These are phyloP conservation scores for Raddia guianensis DNA, from an alignment of 176 grass and related monocot genomes.

Conservation along the genomic window DNA sequence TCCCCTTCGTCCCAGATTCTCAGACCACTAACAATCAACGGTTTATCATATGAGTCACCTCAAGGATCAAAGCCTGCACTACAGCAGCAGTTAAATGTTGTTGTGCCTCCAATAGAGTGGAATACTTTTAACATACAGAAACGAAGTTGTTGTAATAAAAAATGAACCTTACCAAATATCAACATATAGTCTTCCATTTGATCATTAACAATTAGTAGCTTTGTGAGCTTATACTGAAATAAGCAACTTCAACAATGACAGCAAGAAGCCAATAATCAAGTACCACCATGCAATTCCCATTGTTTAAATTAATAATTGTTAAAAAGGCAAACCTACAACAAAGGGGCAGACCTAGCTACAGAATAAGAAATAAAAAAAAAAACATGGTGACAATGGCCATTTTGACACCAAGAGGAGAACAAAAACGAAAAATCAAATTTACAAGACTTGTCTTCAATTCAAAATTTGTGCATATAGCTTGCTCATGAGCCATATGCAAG, in stretches of 20 bases:
- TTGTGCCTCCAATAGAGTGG: constrained; percentile 8
- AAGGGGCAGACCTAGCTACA: constrained; percentile 24
- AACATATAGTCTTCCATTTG: neutral
- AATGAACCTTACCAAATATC: constrained; percentile 5
- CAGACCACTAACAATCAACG: neutral
- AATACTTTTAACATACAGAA: constrained; percentile 10
- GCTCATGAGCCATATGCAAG: constrained; percentile 43
- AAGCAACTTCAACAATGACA: neutral
- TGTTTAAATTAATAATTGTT: neutral
- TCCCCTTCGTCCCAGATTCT: neutral
- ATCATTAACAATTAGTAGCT: neutral
- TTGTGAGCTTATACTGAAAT: neutral
- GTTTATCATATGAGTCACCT: constrained; percentile 1
- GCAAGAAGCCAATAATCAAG: constrained; percentile 1
- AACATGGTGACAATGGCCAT: constrained; percentile 5
- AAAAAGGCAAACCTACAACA: constrained; percentile 30
- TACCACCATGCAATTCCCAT: neutral
- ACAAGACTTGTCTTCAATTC: constrained; percentile 27
- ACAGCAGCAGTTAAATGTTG: constrained; percentile 24
- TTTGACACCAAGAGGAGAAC: constrained; percentile 3
- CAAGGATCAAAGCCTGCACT: constrained; percentile 11
- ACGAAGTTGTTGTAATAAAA: neutral
- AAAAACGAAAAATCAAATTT: neutral
- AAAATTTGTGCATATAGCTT: constrained; percentile 42
- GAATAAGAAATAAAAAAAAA: neutral